phyloP scores from a whole-genome alignment of 2,329 filamentous ascomycete genomes.

The Basipetospora sp. region DNA sequence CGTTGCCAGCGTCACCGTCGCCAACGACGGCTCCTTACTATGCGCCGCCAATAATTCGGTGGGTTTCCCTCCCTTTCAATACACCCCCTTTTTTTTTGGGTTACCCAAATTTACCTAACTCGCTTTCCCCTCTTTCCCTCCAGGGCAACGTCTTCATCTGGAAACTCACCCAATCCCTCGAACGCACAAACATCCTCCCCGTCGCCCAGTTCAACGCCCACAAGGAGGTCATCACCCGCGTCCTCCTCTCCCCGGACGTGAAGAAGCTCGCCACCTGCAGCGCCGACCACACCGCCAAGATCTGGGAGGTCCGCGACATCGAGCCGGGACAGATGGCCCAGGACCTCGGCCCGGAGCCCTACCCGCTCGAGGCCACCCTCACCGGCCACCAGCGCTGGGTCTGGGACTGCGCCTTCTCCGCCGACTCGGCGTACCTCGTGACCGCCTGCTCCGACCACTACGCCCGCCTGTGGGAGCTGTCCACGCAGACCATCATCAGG shows the following conservation, averaged over 20 bases:
- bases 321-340: slow-evolving; percentile 26
- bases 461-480: slow-evolving; percentile 77
- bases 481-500: slow-evolving; percentile 74
- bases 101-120: background rate
- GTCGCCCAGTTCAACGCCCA: slow-evolving; percentile 83
- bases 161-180: slow-evolving; percentile 73
- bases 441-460: slow-evolving; percentile 92
- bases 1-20: slow-evolving; percentile 87
- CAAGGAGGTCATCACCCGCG: slow-evolving; percentile 81
- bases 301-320: slow-evolving; percentile 79
- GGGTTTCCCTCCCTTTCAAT: slow-evolving; percentile 16
- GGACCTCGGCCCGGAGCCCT: slow-evolving; percentile 41
- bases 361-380: slow-evolving; percentile 72
- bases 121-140: background rate
- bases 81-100: background rate
- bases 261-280: slow-evolving; percentile 89
- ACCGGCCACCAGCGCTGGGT: slow-evolving; percentile 91
- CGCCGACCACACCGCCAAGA: slow-evolving; percentile 84
- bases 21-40: slow-evolving; percentile 80
- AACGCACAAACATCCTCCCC: slow-evolving; percentile 70
- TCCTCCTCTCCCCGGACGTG: slow-evolving; percentile 82
- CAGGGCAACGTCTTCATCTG: slow-evolving; percentile 96
- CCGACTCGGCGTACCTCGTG: slow-evolving; percentile 82
- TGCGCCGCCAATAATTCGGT: slow-evolving; percentile 88
- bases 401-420: slow-evolving; percentile 92